Evolutionary conservation across 2,329 filamentous ascomycete genomes (phyloP), one percentile per base, ranked within the genome.

Genomic region (Colletotrichum echinochloae): DNA sequence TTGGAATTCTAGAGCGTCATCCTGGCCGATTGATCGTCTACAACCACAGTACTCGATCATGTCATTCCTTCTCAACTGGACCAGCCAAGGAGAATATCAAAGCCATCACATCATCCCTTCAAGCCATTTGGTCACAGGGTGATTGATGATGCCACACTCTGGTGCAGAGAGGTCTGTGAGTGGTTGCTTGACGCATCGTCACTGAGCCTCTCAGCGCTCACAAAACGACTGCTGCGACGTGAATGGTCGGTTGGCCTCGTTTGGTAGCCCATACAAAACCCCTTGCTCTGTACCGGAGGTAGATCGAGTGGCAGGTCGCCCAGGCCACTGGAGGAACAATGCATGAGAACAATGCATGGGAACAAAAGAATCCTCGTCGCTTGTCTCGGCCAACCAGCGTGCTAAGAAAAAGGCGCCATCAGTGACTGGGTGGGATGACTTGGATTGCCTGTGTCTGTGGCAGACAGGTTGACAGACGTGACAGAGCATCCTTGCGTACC

Each of bases 141-240:
- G 37, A 51, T 8, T 56, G 37, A 51, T 8, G 33, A 23, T 56
- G 26, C 30, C 44, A 39, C 30, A 26, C 37, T 14, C 23, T 26
- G 46, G 23, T 46, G 28, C 59, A 69, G 28, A 69, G 28, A 41
- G 26, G 69, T 37, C 39, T 54, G 54, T 69, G 69, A 55, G 61
- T 63, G 65, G 59, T 30, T 37, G 18, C 23, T 33, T 65, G 54
- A 55, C 16, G 59, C 33, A 7, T 37, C 18, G 39, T 60, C 59
- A n/a, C 26, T 33, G 54, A 70, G 23, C 69, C 69, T 71, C 60
- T 71, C 69, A 71, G 46, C 46, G 60, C 48, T 55, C 65, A 41
- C 59, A 8, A 39, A 39, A 41, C 54, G 37, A 56, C n/a, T 30
- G 33, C 39, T 44, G 44, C 46, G 51, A 60, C 37, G 26, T 71